A percentile compares a stretch with the other conserved stretches of the same genome.
Evolutionary conservation across 2,329 filamentous ascomycete species (phyloP).

Genomic region (Cordyceps fumosorosea): DNA sequence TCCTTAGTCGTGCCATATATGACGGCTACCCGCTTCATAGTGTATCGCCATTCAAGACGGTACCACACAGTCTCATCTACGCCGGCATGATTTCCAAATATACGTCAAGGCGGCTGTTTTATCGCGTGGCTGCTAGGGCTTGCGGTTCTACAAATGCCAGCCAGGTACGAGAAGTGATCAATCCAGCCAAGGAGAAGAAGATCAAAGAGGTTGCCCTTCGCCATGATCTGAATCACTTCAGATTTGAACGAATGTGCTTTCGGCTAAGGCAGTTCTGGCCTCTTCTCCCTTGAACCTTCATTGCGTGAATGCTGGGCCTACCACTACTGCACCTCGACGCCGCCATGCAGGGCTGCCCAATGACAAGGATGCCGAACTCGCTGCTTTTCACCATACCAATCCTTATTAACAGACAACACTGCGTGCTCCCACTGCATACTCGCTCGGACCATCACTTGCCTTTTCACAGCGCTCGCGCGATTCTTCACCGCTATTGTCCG

Average conservation of each 20-base stretch:
- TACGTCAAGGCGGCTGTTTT: conserved; percentile 36
- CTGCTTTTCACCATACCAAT: not conserved
- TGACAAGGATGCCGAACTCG: not conserved
- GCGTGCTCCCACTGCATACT: not conserved
- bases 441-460: not conserved
- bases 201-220: conserved; percentile 30
- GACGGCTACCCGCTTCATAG: conserved; percentile 29
- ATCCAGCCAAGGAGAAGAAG: conserved; percentile 34
- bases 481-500: not conserved
- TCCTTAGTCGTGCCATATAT: conserved; percentile 31
- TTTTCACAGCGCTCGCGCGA: not conserved
- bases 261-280: conserved; percentile 27
- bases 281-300: not conserved
- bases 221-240: conserved; percentile 27
- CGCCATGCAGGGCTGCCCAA: not conserved
- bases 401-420: not conserved
- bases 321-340: not conserved
- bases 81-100: conserved; percentile 38
- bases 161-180: conserved; percentile 36
- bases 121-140: conserved; percentile 27
- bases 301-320: not conserved
- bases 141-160: conserved; percentile 21
- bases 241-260: conserved; percentile 25
- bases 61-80: conserved; percentile 24
- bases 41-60: conserved; percentile 20